Evolutionary conservation across 257 asterid genomes (phyloP).

Genomic region (Lantana camara): DNA sequence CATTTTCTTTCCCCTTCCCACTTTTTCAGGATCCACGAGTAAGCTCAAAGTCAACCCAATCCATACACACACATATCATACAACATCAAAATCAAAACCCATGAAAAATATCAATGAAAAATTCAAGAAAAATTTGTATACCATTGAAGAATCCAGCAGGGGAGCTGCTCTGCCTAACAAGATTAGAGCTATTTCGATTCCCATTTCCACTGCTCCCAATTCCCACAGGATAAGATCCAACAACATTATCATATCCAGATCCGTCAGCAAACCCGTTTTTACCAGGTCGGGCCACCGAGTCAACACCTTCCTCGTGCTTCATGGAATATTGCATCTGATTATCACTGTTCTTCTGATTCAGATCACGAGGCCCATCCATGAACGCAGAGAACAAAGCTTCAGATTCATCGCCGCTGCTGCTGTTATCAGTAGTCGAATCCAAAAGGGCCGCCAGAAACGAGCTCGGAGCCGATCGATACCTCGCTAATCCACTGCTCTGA

Average conservation of each 20-base stretch:
- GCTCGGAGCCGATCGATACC: conserved; percentile 85
- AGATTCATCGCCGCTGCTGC: conserved; percentile 58
- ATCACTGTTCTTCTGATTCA: conserved; percentile 31
- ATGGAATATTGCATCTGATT: conserved; percentile 35
- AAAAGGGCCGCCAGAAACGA: conserved; percentile 60
- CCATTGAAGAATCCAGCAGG: conserved; percentile 92
- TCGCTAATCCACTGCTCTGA: conserved; percentile 45
- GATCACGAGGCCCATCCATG: conserved; percentile 44
- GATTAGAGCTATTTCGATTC: conserved; percentile 49
- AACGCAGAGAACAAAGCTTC: conserved; percentile 65
- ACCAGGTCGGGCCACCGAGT: conserved; percentile 34
- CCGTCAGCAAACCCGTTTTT: conserved; percentile 30
- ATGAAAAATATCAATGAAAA: background rate
- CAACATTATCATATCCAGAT: conserved; percentile 46
- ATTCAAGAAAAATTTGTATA: conserved; percentile 29
- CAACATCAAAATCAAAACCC: background rate
- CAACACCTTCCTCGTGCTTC: conserved; percentile 57
- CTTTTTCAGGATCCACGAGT: conserved; percentile 29
- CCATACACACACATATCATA: background rate
- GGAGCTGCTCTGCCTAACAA: conserved; percentile 85
- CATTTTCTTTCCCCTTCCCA: background rate
- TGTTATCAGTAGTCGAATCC: conserved; percentile 41
- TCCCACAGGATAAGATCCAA: conserved; percentile 62
- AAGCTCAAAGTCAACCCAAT: conserved; percentile 31
- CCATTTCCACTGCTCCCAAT: conserved; percentile 43